A percentile compares a stretch with the other conserved stretches of the same genome.
These are phyloP conservation scores for Blastobotrys attinorum DNA, from an alignment of 805 yeast genomes.

Conservation along the genomic window DNA sequence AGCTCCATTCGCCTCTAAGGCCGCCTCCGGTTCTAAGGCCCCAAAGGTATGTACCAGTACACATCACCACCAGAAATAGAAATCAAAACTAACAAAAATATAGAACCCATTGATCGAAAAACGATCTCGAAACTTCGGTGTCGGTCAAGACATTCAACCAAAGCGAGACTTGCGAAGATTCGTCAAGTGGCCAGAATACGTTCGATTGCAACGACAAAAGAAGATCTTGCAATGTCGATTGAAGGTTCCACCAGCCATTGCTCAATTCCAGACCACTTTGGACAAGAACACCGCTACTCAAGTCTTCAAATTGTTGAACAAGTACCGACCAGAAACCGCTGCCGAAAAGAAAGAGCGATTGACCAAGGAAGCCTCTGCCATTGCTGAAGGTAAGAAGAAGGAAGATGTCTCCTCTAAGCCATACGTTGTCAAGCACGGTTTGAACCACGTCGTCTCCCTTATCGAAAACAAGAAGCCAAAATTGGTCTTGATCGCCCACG, in stretches of 20 bases:
- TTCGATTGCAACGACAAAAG: slow-evolving; percentile 98
- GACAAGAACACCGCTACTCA: slow-evolving; percentile 99
- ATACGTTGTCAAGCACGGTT: slow-evolving; percentile 94
- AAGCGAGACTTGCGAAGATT: slow-evolving; percentile 93
- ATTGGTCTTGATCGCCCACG: slow-evolving; percentile 95
- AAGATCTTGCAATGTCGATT: slow-evolving; percentile 91
- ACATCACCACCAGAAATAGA: too few species aligned
- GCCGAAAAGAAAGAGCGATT: slow-evolving; percentile 99
- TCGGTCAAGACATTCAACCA: slow-evolving; percentile 95
- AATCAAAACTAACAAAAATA: slow-evolving; percentile 15
- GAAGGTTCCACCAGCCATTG: slow-evolving; percentile 97
- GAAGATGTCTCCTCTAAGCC: slow-evolving; percentile 97
- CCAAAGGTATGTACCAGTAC: slow-evolving; percentile 28
- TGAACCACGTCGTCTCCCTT: slow-evolving; percentile 96
- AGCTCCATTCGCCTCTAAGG: slow-evolving; percentile 86
- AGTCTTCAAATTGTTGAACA: slow-evolving; percentile 94
- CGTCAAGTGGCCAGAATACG: slow-evolving; percentile 99
- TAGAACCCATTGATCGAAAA: slow-evolving; percentile 86
- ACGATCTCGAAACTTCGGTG: slow-evolving; percentile 88
- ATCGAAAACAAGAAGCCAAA: slow-evolving; percentile 98
- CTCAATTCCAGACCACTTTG: slow-evolving; percentile 92
- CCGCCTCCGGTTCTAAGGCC: slow-evolving; percentile 33
- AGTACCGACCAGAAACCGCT: slow-evolving; percentile 97
- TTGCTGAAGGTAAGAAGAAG: slow-evolving; percentile 96
- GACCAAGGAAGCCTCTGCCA: slow-evolving; percentile 97